Evolutionary conservation across 148 eudicot species (phyloP).

Genomic region (Nyssa sinensis): DNA sequence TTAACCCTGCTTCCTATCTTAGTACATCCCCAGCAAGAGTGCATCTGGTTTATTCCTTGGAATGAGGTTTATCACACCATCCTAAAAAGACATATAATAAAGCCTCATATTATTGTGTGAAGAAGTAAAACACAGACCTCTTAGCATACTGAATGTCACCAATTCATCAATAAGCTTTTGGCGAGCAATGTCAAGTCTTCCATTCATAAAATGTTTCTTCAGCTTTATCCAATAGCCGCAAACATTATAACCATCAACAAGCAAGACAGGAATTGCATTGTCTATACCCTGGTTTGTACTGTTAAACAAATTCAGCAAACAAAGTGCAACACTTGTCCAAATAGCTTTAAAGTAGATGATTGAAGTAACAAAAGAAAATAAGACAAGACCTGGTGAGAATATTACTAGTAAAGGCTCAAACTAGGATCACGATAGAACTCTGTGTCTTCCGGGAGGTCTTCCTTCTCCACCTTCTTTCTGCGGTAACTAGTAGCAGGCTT

Average conservation of each 20-base stretch:
- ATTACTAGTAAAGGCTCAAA: constrained; percentile 73
- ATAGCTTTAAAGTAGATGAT: constrained; percentile 7
- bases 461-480: constrained; percentile 83
- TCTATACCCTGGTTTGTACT: constrained; percentile 83
- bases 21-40: constrained; percentile 1
- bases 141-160: constrained; percentile 69
- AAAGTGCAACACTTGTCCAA: constrained; percentile 16
- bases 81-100: background rate
- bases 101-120: background rate
- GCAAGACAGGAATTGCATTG: constrained; percentile 81
- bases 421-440: constrained; percentile 78
- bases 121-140: constrained; percentile 64
- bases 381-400: constrained; percentile 23
- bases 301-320: constrained; percentile 27
- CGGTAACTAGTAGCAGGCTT: constrained; percentile 93
- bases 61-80: background rate
- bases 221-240: constrained; percentile 95
- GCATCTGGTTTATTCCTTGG: background rate
- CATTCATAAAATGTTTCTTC: constrained; percentile 86
- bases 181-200: constrained; percentile 85
- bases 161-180: constrained; percentile 93
- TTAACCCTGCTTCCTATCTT: background rate
- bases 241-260: constrained; percentile 98
- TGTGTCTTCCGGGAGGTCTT: constrained; percentile 71
- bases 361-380: constrained; percentile 6